Percentiles rank a stretch among this genome's conserved stretches.
Conservation (phyloP, 2,329 filamentous ascomycete genomes). For the Trichophyton rubrum region DNA sequence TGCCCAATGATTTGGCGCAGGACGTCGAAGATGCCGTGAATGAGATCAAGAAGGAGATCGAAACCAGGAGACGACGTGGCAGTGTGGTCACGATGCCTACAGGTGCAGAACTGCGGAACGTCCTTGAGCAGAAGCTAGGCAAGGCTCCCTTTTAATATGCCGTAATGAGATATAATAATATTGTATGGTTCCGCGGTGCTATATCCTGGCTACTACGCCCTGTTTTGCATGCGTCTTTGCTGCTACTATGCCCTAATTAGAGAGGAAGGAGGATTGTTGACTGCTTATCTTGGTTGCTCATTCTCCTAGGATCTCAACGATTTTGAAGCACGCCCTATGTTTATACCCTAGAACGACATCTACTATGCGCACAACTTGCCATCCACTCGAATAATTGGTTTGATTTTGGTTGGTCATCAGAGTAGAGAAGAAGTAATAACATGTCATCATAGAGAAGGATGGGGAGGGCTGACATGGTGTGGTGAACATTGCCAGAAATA, state of each 20-base stretch:
- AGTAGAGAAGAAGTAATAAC: not conserved
- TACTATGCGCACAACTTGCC: no score
- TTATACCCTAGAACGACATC: not conserved
- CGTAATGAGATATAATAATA: not conserved
- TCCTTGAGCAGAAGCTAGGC: slow-evolving; percentile 40
- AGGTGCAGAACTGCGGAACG: slow-evolving; percentile 40
- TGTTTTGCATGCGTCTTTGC: no score
- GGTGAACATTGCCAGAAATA: slow-evolving; percentile 3
- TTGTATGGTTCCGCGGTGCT: not conserved
- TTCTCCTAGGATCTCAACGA: no score
- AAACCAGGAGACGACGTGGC: slow-evolving; percentile 42
- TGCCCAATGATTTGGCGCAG: slow-evolving; percentile 61
- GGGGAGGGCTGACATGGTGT: not conserved
- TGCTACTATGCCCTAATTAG: not conserved
- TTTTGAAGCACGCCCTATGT: no score
- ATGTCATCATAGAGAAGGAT: not conserved
- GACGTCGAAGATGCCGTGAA: slow-evolving; percentile 68
- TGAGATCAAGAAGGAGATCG: slow-evolving; percentile 63
- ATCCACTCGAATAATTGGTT: not conserved
- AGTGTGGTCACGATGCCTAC: slow-evolving; percentile 33
- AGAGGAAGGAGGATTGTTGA: not conserved
- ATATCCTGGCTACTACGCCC: no score
- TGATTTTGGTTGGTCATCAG: not conserved
- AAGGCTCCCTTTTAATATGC: slow-evolving; percentile 23
- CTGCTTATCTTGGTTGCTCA: not conserved